Base-by-base conservation (phyloP, 208 protist genomes). In the Novymonas esmeraldas region DNA sequence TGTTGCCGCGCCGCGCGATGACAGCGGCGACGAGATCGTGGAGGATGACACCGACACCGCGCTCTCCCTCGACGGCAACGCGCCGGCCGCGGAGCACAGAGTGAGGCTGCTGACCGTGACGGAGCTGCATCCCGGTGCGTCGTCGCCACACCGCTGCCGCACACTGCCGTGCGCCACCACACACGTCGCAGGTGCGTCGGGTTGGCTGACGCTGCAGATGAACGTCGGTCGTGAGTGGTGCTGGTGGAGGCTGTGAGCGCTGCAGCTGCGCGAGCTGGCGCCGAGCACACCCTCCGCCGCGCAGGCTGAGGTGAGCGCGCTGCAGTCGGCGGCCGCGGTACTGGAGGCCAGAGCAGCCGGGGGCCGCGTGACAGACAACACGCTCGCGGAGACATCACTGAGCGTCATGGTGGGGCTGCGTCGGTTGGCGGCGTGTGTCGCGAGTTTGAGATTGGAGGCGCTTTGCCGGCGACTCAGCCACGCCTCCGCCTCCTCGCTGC, bases 71-170 rank as follows among this genome's bases (percentile, higher is more conserved):
- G 42, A 31, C 14, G 18, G 26, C 41, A 39, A 64, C 33, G 42
- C 28, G 7, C 11, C 31, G 39, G 7, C 14, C 24, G 34, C 2
- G 45, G 63, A 45, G 59, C 41, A 42, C n/a, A 56, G 31, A 6
- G 68, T 71, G 50, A 64, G 70, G 39, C 67, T 80, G 64, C 74
- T 80, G 7, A 75, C 48, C 11, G 70, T 75, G 2, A 80, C 54
- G 18, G 52, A 64, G 55, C 55, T 54, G 42, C 22, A 18, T 9
- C 28, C 45, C n/a, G 3, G 33, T 14, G 9, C 6, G 45, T 56
- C 34, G 13, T 52, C 60, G 31, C 45, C 34, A 44, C 22, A 7
- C 20, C 38, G 9, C 24, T 14, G 7, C 14, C 31, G 26, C 33
- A 22, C 39, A 46, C 39, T 5, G 14, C 39, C 18, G 20, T n/a